These are phyloP conservation scores for Hymenoscyphus fraxineus DNA, from an alignment of 2,329 filamentous ascomycete species.

Conservation along the genomic window DNA sequence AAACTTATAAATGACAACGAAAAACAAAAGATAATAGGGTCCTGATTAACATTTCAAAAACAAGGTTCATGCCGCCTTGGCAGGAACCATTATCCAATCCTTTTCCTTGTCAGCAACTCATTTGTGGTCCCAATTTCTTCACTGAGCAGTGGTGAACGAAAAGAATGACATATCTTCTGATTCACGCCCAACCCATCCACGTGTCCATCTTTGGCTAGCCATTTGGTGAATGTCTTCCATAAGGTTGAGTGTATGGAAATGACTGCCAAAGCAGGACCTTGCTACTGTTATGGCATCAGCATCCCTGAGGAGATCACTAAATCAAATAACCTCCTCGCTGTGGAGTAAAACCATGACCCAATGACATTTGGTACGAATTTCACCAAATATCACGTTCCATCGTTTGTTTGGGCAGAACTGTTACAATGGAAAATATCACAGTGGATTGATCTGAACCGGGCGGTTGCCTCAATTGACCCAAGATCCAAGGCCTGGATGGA, in stretches of 20 bases:
- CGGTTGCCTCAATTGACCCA: no score
- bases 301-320: background rate
- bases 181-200: background rate
- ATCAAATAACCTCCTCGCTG: background rate
- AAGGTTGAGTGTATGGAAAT: background rate
- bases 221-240: background rate
- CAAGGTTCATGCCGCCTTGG: constrained; percentile 1
- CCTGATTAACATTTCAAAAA: background rate
- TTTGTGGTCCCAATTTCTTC: background rate
- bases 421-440: no score
- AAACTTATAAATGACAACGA: background rate
- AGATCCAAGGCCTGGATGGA: background rate
- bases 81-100: background rate
- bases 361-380: no score
- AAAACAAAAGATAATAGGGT: background rate
- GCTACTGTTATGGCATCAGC: background rate
- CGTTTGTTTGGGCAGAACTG: no score
- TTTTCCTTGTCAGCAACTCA: background rate
- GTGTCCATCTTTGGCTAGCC: background rate
- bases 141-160: background rate
- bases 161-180: background rate
- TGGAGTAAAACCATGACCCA: no score
- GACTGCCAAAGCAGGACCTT: background rate
- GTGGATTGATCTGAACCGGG: no score
- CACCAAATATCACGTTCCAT: no score